Base-by-base conservation (phyloP, 495 filamentous ascomycete species). In the Neurospora sp. region DNA sequence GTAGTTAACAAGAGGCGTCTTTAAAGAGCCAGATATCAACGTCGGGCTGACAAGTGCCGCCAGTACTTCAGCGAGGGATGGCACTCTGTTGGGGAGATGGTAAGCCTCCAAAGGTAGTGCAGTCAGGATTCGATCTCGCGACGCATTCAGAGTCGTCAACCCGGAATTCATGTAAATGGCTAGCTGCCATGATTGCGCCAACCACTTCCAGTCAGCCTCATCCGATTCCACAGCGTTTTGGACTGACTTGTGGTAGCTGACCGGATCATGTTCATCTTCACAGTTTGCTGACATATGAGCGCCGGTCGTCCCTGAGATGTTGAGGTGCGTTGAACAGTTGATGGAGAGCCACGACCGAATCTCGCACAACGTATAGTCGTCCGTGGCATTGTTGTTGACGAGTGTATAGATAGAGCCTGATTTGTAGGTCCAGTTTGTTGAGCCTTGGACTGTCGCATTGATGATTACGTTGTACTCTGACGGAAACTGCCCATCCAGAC, bases 21-120 rank as follows among this genome's bases (percentile, higher is more conserved):
- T 78, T 18, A 83, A 76, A 0, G 86, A 75, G 38, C 85, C 84
- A 44, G 89, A 79, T 40, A 92, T 84, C 0, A 94, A 79, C 0
- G 91, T 93, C 73, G 84, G 88, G 16, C 88, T 88, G 1, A 86
- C 87, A 75, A 93, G 83, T 2, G 92, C 91, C 0, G 91, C 91
- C 0, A 95, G 80, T 0, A 88, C 88, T 78, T 95, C 92, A 0
- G 86, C 87, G 5, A 91, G 84, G 7, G 88, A 91, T 0, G 92
- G 92, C 0, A 91, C 78, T 20, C 74, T 60, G 2, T 74, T 72
- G 44, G 79, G 74, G 0, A 85, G 78, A 8, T 60, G n/a, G 6
- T 81, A 74, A 9, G 76, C 23, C 6, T 49, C 60, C 7, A 86
- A 76, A 14, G 85, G 80, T 23, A 86, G 70, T 69, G 91, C 84